These are phyloP conservation scores for Colletotrichum lentis DNA, from an alignment of 2,329 filamentous ascomycete species.

Conservation along the genomic window DNA sequence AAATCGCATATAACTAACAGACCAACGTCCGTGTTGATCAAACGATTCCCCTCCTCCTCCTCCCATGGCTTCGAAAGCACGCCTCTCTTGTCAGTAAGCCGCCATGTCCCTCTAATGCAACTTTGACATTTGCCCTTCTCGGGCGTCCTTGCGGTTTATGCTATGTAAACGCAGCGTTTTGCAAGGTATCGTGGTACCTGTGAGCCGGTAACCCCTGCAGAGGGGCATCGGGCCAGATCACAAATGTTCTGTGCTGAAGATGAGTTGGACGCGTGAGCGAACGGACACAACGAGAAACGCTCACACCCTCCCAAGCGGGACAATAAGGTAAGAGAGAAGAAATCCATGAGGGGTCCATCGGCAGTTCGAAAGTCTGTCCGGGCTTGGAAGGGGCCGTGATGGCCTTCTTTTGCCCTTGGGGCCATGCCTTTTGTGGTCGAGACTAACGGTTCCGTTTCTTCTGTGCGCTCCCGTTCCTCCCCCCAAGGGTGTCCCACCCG, in stretches of 20 bases:
- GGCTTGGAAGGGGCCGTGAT: conserved; percentile 18
- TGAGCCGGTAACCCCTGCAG: too few relatives aligned
- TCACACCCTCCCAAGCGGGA: background rate
- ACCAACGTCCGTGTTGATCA: conserved; percentile 9
- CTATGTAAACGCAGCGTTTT: background rate
- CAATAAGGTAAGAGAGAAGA: background rate
- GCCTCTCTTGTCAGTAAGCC: background rate
- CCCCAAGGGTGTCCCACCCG: background rate
- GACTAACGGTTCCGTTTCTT: conserved; percentile 8
- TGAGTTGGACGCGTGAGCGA: background rate
- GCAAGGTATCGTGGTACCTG: background rate
- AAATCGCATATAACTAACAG: background rate
- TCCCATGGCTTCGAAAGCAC: background rate
- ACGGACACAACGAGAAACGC: conserved; percentile 1
- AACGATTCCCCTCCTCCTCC: background rate
- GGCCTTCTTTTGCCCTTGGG: conserved; percentile 21
- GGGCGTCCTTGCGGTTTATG: conserved; percentile 17
- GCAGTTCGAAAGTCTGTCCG: conserved; percentile 14
- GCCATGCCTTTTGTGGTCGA: conserved; percentile 14
- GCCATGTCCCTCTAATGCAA: conserved; percentile 9
- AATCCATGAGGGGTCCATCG: background rate
- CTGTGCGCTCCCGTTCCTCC: background rate
- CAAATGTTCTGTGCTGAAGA: conserved; percentile 1
- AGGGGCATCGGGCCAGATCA: background rate
- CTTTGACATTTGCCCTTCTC: background rate